Percentiles rank a stretch among this genome's conserved stretches.
These are phyloP conservation scores for Erigeron philadelphicus DNA, from an alignment of 140 eudicot species.

Conservation along the genomic window DNA sequence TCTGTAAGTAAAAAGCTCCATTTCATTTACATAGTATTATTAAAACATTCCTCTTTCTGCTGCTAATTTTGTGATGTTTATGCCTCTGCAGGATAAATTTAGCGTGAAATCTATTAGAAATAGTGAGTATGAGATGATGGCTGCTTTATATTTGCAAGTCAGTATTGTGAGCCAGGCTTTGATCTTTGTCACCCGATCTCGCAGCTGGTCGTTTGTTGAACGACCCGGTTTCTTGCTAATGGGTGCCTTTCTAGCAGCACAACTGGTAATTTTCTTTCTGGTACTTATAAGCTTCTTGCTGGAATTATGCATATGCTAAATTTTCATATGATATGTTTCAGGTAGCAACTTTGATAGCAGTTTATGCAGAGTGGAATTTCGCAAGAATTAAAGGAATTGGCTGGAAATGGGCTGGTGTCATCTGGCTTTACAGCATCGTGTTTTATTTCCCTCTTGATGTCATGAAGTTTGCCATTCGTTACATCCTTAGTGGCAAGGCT, in stretches of 20 bases:
- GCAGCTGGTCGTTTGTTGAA: slow-evolving; percentile 85
- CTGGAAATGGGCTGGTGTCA: slow-evolving; percentile 98
- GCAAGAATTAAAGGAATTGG: slow-evolving; percentile 82
- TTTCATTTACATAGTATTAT: not conserved
- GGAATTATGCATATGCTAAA: not conserved
- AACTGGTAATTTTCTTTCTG: slow-evolving; percentile 48
- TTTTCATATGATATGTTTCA: slow-evolving; percentile 22
- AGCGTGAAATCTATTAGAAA: slow-evolving; percentile 42
- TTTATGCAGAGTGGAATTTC: slow-evolving; percentile 74
- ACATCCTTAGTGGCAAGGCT: slow-evolving; percentile 81
- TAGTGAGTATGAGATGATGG: slow-evolving; percentile 68
- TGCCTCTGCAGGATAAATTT: slow-evolving; percentile 48
- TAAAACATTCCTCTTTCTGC: not conserved
- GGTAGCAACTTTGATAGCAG: slow-evolving; percentile 85
- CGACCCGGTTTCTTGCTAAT: slow-evolving; percentile 73
- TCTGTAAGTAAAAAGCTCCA: slow-evolving; percentile 35
- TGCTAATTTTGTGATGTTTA: not conserved
- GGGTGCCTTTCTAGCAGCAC: slow-evolving; percentile 72
- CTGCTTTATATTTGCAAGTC: slow-evolving; percentile 89
- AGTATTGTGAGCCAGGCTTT: slow-evolving; percentile 91
- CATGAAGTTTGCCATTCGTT: slow-evolving; percentile 77
- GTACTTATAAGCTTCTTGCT: not conserved
- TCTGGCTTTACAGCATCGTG: slow-evolving; percentile 79
- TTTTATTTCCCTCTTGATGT: slow-evolving; percentile 81
- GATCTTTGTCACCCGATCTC: slow-evolving; percentile 82